Evolutionary conservation across 1,139 yeast species (phyloP), one percentile per base, ranked within the genome.

Genomic region (Geotrichum aggregatum): DNA sequence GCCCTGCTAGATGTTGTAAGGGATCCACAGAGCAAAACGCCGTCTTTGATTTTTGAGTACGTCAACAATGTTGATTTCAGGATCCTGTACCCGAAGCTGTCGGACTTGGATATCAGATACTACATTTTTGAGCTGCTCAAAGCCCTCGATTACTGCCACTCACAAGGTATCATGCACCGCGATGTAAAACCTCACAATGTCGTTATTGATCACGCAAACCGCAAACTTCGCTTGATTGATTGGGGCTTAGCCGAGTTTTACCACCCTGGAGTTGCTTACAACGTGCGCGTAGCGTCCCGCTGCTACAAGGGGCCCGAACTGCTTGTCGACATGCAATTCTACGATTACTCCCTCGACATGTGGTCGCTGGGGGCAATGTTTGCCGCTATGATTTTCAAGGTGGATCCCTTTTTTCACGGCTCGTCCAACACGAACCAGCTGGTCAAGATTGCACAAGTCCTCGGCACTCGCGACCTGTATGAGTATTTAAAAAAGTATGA

Each of bases 231-330:
- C 59, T 78, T 94, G 59, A 94, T 94, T 60, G 99, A 94, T 73
- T 94, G 98, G 98, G 99, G 99, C 10, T 76, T 94, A 55, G 98
- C 98, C 3, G 99, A 94, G 69, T 92, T 91, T 66, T 94, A 94
- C 68, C 98, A 94, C 66, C 86, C 89, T 5, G 95, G 95, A 21
- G 87, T 87, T 60, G 96, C 89, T 64, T 92, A 91, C 69, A 94
- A 94, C 63, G 98, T 92, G 26, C 80, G 99, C 60, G 99, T 94
- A 16, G 98, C 98, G 0, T 87, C 96, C n/a, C 78, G 98, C 60
- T 92, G 92, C 70, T 94, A 88, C 73, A 94, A 94, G 71, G 98
- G 98, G 28, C 99, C 99, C 1, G 99, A 94, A 68, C 76, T 94
- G 62, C 75, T 94, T 56, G 95, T 92, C n/a, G 95, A 92, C 69